Base-by-base conservation (phyloP, 352 stramenopile genomes). In the Halophytophthora batemanensis region DNA sequence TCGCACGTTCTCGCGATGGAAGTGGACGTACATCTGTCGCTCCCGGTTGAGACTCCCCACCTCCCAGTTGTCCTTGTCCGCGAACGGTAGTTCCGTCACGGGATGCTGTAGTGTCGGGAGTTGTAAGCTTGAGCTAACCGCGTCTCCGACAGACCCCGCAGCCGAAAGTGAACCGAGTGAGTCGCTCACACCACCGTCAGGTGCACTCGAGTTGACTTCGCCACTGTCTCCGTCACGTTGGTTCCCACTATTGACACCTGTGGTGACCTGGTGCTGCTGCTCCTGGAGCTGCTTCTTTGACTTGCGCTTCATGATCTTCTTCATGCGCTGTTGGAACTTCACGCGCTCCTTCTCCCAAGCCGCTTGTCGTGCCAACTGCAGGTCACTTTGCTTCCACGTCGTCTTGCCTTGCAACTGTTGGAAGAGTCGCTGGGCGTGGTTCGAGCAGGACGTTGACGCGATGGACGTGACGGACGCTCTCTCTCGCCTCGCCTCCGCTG, bases 11-110 rank as follows among this genome's bases (percentile, higher is more conserved):
- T 93, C 82, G 14, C 74, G 67, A 49, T 90, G 77, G 12, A 90
- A 71, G 25, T 90, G 66, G 14, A 64, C 57, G 44, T 93, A 90
- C 71, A 90, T 87, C 64, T 88, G 80, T 36, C 65, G 61, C 47
- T 90, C 73, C 13, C 82, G 71, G 31, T 90, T 90, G 33, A 90
- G 47, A 52, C 79, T 87, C 0, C 81, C 77, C 14, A 93, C 71
- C 3, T 59, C 70, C 82, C 82, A 93, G 47, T 93, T 90, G 55
- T 88, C 79, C 45, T 90, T 93, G 63, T 90, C 80, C 2, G 70
- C 64, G 17, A 85, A 93, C 2, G 76, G 71, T 15, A 90, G 42
- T 0, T 77, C 57, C 15, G 86, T 63, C 2, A 64, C 56, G 0
- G 61, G 57, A n/a, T 73, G 67, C 36, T 78, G 68, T 2, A 87